phyloP scores from a whole-genome alignment of 371 early-diverging fungal genomes.

The Lichtheimia ornata region DNA sequence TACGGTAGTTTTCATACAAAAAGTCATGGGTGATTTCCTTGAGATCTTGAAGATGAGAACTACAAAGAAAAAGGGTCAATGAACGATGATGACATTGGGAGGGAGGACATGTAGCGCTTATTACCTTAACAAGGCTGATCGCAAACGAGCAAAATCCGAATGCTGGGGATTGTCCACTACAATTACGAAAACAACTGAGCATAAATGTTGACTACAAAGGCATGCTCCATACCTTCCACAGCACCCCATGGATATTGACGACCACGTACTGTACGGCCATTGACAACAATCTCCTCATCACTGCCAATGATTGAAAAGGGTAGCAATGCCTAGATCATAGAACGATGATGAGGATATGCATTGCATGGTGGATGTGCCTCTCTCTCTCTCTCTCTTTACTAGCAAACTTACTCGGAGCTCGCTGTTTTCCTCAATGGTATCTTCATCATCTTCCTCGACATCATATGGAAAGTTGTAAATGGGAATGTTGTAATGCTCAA shows the following conservation, averaged over 20 bases:
- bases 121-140: constrained; percentile 85
- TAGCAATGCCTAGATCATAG: constrained; percentile 63
- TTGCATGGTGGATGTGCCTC: background rate
- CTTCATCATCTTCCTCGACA: constrained; percentile 84
- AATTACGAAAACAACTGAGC: background rate
- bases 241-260: constrained; percentile 99
- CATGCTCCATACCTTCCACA: constrained; percentile 68
- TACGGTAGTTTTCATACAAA: constrained; percentile 90
- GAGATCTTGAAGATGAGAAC: constrained; percentile 93
- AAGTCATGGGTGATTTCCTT: constrained; percentile 86
- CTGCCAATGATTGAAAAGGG: constrained; percentile 98
- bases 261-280: constrained; percentile 82
- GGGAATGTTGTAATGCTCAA: constrained; percentile 91
- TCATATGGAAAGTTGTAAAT: constrained; percentile 85
- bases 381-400: too few species aligned
- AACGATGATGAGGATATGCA: background rate
- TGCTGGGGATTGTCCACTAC: constrained; percentile 83
- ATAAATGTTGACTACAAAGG: background rate
- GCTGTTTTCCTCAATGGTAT: constrained; percentile 94
- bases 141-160: constrained; percentile 96
- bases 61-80: constrained; percentile 22
- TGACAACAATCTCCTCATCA: constrained; percentile 87
- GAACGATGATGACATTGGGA: background rate
- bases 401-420: constrained; percentile 70
- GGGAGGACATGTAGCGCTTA: background rate